These are phyloP conservation scores for Hibiscus syriacus DNA, from an alignment of 345 rosid species.

Conservation along the genomic window DNA sequence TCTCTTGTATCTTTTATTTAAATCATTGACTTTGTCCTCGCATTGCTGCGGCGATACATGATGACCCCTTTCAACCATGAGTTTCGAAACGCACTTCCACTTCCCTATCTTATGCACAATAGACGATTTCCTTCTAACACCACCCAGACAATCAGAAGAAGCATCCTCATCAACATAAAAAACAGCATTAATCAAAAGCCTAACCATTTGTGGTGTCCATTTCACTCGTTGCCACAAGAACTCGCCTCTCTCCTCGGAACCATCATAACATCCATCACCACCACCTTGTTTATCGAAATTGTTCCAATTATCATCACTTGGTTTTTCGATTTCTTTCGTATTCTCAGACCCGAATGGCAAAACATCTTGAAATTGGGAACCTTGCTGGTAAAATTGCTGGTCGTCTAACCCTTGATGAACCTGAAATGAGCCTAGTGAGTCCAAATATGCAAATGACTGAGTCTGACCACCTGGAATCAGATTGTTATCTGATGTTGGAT, in stretches of 20 bases:
- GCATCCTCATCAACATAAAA: constrained; percentile 18
- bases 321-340: constrained; percentile 1
- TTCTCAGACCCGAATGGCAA: background rate
- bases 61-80: constrained; percentile 19
- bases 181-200: constrained; percentile 16
- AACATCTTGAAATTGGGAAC: constrained; percentile 3
- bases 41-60: constrained; percentile 27
- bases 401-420: constrained; percentile 5
- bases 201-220: constrained; percentile 24
- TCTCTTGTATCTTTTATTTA: constrained; percentile 22
- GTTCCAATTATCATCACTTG: too few species aligned
- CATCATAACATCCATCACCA: constrained; percentile 10
- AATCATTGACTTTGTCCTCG: constrained; percentile 22
- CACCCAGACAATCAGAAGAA: constrained; percentile 2
- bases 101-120: constrained; percentile 19
- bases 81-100: constrained; percentile 21
- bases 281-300: background rate
- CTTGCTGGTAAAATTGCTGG: background rate
- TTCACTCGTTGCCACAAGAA: constrained; percentile 15
- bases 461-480: background rate
- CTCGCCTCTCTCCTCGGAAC: background rate
- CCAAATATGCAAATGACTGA: background rate
- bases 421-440: constrained; percentile 2
- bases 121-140: background rate
- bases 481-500: background rate